Base-by-base conservation (phyloP, 2,329 filamentous ascomycete species). In the Ophiostoma piceae region DNA sequence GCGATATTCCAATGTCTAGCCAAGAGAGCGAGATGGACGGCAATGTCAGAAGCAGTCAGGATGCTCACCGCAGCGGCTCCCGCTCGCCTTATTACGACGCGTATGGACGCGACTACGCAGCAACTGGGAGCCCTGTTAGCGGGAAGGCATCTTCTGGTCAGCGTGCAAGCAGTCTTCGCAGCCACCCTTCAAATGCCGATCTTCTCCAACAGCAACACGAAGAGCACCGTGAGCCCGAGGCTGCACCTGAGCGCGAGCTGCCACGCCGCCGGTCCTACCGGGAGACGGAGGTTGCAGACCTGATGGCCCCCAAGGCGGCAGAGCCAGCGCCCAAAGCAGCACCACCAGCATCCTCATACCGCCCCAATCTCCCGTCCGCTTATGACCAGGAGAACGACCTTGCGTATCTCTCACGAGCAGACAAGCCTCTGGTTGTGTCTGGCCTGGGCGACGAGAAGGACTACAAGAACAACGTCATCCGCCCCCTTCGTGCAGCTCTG, bases 381-480 rank as follows among this genome's bases (percentile, higher is more conserved):
- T 84, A 90, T 72, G 92, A 96, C 75, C 92, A 97, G 77, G 94
- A 97, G 78, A 97, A 97, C 76, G 88, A 95, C 72, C 84, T 87
- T 3, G 89, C 89, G 2, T 86, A 89, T 0, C 90, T 92, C 78
- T 90, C 86, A 77, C 85, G 79, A 79, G 74, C 84, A 79, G 75
- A 84, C 57, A 90, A 88, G 75, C 81, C 86, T 1, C 80, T 81
- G 62, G 75, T 87, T 16, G 66, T 69, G n/a, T 51, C 66, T 8
- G 60, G 65, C 29, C n/a, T 69, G 19, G 64, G 37, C 41, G 76
- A 86, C 22, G 87, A 90, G 35, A 87, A 85, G 75, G 82, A 84
- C 1, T 79, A 68, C 32, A 68, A 68, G 7, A 39, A 69, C 57
- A 68, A 68, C 35, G 26, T 37, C 35, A 69, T 69, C 83, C 54